Evolutionary conservation across 2,329 filamentous ascomycete species (phyloP).

Genomic region (Tolypocladium ophioglossoides): DNA sequence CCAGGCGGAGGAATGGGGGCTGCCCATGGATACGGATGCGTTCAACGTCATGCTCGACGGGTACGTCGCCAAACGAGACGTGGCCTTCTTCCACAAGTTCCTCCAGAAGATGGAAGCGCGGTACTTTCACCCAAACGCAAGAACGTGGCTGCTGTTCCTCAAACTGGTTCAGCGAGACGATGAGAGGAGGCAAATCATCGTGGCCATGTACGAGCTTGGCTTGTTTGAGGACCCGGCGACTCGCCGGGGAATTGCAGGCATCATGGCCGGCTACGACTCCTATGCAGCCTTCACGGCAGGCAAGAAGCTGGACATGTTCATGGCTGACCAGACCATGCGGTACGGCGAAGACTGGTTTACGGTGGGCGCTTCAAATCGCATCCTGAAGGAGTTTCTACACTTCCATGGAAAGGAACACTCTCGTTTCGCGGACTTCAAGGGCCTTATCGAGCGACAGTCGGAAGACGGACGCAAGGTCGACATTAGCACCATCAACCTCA

Average conservation of each 20-base stretch:
- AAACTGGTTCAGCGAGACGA: constrained; percentile 48
- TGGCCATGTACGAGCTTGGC: constrained; percentile 33
- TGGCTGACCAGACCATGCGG: constrained; percentile 26
- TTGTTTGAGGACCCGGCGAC: constrained; percentile 27
- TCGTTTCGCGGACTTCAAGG: constrained; percentile 15
- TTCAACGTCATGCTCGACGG: constrained; percentile 38
- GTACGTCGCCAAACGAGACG: constrained; percentile 27
- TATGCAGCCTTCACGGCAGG: constrained; percentile 28
- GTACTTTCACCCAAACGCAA: constrained; percentile 28
- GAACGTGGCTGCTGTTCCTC: constrained; percentile 39
- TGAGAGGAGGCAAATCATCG: constrained; percentile 34
- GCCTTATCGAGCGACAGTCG: constrained; percentile 14
- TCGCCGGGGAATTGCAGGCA: constrained; percentile 25
- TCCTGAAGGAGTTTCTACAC: constrained; percentile 31
- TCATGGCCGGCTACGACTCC: constrained; percentile 33
- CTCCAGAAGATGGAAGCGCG: constrained; percentile 29
- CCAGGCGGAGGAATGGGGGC: constrained; percentile 22
- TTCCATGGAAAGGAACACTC: constrained; percentile 19
- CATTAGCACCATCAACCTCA: constrained; percentile 23
- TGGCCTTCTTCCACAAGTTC: constrained; percentile 27
- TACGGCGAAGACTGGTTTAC: constrained; percentile 38
- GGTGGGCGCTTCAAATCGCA: constrained; percentile 21
- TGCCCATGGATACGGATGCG: constrained; percentile 33
- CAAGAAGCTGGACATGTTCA: constrained; percentile 23
- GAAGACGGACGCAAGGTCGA: constrained; percentile 14